phyloP scores from a whole-genome alignment of 2,329 filamentous ascomycete species.

The Scedosporium minutisporum region DNA sequence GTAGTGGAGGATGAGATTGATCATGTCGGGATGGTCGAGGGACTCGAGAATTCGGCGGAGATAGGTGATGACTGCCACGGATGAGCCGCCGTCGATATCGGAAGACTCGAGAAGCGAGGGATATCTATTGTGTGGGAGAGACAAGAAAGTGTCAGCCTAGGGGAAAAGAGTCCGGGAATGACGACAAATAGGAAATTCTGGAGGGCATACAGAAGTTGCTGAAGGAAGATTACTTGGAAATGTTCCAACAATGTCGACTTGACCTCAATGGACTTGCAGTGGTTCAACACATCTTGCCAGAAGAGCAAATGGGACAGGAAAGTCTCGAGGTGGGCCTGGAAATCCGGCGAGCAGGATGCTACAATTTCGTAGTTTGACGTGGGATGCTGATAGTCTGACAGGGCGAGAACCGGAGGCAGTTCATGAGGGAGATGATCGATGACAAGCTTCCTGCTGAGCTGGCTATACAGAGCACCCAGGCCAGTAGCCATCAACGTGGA shows the following conservation, averaged over 20 bases:
- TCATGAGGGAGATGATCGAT: conserved; percentile 66
- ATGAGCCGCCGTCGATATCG: conserved; percentile 92
- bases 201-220: conserved; percentile 66
- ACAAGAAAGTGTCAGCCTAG: not conserved
- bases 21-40: conserved; percentile 85
- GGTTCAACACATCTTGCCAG: conserved; percentile 96
- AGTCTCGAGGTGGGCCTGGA: conserved; percentile 79
- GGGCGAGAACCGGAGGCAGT: conserved; percentile 71
- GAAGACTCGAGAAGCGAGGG: conserved; percentile 94
- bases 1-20: conserved; percentile 88
- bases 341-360: conserved; percentile 62
- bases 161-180: not conserved
- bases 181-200: conserved; percentile 7
- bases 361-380: conserved; percentile 61
- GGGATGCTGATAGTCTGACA: conserved; percentile 80
- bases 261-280: conserved; percentile 85
- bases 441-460: conserved; percentile 66
- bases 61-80: conserved; percentile 90
- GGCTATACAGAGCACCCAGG: conserved; percentile 64
- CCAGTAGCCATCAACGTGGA: conserved; percentile 97
- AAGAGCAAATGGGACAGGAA: conserved; percentile 93
- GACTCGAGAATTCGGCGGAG: conserved; percentile 83
- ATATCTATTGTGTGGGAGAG: conserved; percentile 47
- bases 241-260: conserved; percentile 90
- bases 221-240: conserved; percentile 91